Base-by-base conservation (phyloP, 1,284 basidiomycete genomes). In the Somion occarium region DNA sequence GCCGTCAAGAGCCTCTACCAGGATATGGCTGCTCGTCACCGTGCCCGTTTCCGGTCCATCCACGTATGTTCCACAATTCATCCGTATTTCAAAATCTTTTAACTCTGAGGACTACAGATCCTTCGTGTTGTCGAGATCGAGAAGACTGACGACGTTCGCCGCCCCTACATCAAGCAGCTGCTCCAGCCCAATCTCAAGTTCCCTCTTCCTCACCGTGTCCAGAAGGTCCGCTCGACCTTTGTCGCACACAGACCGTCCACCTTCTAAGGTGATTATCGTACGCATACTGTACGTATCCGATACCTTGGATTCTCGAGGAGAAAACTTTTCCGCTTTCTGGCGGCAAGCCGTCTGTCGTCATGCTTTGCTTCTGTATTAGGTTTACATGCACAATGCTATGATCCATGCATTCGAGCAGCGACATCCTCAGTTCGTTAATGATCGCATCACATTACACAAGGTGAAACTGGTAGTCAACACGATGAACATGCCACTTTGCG, bases 21-120 rank as follows among this genome's bases (percentile, higher is more conserved):
- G 78, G 96, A 99, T 78, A 98, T 99, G 96, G 93, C 97, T 66
- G 94, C 96, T 59, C 85, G 95, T 63, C 97, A 99, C 77, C 93
- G 96, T 78, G 96, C 96, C 61, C 93, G 97, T 69, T 99, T 98
- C 87, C 85, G 96, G 74, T 98, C 92, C 51, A 96, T 99, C 73
- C 94, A 97, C 74, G 91, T 93, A 63, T 59, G 85, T 73, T 25
- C 18, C 24, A 38, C 24, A 30, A 11, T 38, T 38, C 19, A 26
- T 44, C 22, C 3, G 19, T 19, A 1, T 19, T 22, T 5, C 34
- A n/a, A 5, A 3, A 38, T 34, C 4, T 22, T 11, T 50, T n/a
- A 3, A 19, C 19, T 45, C 46, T 55, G 44, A 57, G 48, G 3
- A 44, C 49, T 44, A 25, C 58, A 93, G 91, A 92, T 96, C 66